phyloP scores from a whole-genome alignment of 345 rosid species.

The Gossypium turneri region DNA sequence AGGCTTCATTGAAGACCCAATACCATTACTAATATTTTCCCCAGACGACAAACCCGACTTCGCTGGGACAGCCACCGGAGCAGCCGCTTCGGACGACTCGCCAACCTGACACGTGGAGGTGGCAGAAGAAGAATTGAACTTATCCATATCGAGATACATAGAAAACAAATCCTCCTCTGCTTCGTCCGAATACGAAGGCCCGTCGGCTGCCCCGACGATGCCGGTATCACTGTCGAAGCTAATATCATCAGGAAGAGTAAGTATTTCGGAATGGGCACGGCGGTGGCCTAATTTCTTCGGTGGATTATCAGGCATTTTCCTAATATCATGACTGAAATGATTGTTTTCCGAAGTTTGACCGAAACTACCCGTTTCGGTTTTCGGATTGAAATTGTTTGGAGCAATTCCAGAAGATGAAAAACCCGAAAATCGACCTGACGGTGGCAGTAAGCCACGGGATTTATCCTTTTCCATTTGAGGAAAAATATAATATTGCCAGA shows the following conservation, averaged over 20 bases:
- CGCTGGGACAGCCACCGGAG: slow-evolving; percentile 14
- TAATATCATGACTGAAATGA: slow-evolving; percentile 64
- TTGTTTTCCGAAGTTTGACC: slow-evolving; percentile 49
- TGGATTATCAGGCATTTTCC: slow-evolving; percentile 85
- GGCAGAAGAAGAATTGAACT: slow-evolving; percentile 68
- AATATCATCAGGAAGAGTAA: slow-evolving; percentile 88
- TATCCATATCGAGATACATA: slow-evolving; percentile 89
- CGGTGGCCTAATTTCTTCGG: slow-evolving; percentile 80
- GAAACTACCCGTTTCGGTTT: slow-evolving; percentile 43
- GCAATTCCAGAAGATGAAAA: slow-evolving; percentile 42
- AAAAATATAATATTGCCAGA: background rate
- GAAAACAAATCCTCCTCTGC: slow-evolving; percentile 78
- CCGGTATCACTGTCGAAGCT: slow-evolving; percentile 88
- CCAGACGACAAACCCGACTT: slow-evolving; percentile 1
- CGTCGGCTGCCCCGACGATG: slow-evolving; percentile 66
- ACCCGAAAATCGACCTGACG: slow-evolving; percentile 46
- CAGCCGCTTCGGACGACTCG: slow-evolving; percentile 37
- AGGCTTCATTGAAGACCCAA: slow-evolving; percentile 59
- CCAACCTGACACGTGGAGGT: slow-evolving; percentile 59
- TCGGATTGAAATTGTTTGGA: slow-evolving; percentile 38
- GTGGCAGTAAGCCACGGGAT: slow-evolving; percentile 51
- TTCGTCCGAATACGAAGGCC: slow-evolving; percentile 74
- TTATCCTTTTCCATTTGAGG: slow-evolving; percentile 68
- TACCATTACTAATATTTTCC: slow-evolving; percentile 31
- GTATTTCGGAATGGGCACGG: slow-evolving; percentile 90